Evolutionary conservation across 2,329 filamentous ascomycete genomes (phyloP).

Genomic region (Fusarium liriodendri): DNA sequence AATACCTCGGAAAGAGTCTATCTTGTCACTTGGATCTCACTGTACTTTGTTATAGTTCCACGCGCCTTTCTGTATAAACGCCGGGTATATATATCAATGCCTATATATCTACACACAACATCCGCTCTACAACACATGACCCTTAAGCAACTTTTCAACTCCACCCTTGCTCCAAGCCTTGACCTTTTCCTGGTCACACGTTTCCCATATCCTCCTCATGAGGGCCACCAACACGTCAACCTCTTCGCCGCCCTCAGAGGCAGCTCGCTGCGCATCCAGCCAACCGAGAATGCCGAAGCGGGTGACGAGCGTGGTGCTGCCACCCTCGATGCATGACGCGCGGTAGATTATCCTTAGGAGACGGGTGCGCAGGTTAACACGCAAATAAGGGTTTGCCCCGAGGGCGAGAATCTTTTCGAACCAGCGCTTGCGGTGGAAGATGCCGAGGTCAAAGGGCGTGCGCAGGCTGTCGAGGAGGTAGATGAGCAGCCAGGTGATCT

Average conservation of each 20-base stretch:
- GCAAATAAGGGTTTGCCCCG: constrained; percentile 74
- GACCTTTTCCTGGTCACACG: constrained; percentile 74
- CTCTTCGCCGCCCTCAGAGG: constrained; percentile 56
- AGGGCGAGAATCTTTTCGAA: constrained; percentile 81
- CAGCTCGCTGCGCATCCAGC: constrained; percentile 71
- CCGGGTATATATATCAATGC: constrained; percentile 28
- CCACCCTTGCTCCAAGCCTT: constrained; percentile 72
- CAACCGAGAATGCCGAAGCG: constrained; percentile 80
- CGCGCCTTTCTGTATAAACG: constrained; percentile 18
- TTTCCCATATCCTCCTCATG: constrained; percentile 69
- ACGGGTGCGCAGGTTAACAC: constrained; percentile 68
- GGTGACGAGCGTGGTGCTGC: constrained; percentile 84
- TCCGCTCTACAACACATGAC: constrained; percentile 8
- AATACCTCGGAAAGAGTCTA: background rate
- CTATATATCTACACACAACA: background rate
- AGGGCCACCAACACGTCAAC: constrained; percentile 64
- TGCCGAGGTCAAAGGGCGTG: constrained; percentile 67
- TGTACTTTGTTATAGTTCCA: background rate
- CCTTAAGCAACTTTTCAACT: constrained; percentile 45
- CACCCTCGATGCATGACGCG: constrained; percentile 74
- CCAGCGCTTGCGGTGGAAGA: constrained; percentile 71
- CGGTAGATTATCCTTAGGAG: constrained; percentile 72
- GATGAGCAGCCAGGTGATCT: constrained; percentile 79
- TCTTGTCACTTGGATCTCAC: background rate
- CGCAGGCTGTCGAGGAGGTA: constrained; percentile 77